phyloP scores from a whole-genome alignment of 129 eudicot genomes.

The Saussurea involucrata region DNA sequence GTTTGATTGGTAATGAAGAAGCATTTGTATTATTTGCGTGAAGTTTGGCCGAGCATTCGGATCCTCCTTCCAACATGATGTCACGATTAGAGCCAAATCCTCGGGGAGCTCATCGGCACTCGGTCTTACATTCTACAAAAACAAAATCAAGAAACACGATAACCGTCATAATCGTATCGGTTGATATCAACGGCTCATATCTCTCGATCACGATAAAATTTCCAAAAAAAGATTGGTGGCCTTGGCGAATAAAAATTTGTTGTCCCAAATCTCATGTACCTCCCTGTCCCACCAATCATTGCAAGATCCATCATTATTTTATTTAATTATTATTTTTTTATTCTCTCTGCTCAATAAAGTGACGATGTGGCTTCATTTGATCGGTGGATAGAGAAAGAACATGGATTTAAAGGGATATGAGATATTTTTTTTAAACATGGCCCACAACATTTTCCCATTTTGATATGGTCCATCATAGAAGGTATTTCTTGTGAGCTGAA shows the following conservation, averaged over 20 bases:
- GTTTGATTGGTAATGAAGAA: slow-evolving; percentile 53
- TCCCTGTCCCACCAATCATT: not conserved
- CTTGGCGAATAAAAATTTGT: not conserved
- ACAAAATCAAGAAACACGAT: slow-evolving; percentile 6
- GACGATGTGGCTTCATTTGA: not conserved
- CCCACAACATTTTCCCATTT: slow-evolving; percentile 14
- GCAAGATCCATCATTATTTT: not conserved
- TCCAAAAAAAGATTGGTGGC: not conserved
- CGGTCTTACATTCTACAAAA: slow-evolving; percentile 70
- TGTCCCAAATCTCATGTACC: not conserved
- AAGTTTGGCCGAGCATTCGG: slow-evolving; percentile 74
- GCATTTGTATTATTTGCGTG: slow-evolving; percentile 84
- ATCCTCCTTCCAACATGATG: slow-evolving; percentile 85
- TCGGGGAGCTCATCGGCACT: slow-evolving; percentile 72
- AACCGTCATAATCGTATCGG: not conserved
- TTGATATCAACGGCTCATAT: not conserved
- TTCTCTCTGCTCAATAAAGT: not conserved
- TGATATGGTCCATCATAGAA: slow-evolving; percentile 15
- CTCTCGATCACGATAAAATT: not conserved
- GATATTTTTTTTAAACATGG: not conserved
- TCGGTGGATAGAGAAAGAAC: too few relatives aligned
- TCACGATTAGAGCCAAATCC: slow-evolving; percentile 69
- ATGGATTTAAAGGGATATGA: too few relatives aligned
- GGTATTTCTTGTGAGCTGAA: slow-evolving; percentile 6
- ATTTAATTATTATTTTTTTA: not conserved